These are phyloP conservation scores for Turritis glabra DNA, from an alignment of 345 rosid genomes.

Conservation along the genomic window DNA sequence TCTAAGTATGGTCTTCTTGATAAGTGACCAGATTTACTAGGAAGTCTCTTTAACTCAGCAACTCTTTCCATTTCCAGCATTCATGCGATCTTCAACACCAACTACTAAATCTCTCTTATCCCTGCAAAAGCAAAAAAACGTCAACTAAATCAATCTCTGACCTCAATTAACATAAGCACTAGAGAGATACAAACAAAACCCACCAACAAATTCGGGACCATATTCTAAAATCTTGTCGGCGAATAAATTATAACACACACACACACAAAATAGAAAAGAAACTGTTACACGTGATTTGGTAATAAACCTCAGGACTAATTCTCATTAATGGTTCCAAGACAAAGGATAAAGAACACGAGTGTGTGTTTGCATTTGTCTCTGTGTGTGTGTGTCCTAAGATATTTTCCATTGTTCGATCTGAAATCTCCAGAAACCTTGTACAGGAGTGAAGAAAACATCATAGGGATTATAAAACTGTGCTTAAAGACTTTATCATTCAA, in stretches of 20 bases:
- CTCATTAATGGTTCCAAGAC: background rate
- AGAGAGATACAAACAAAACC: conserved; percentile 17
- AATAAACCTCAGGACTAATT: background rate
- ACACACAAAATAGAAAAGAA: background rate
- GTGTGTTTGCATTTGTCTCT: background rate
- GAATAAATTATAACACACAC: background rate
- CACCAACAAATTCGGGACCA: conserved; percentile 16
- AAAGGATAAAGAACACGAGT: conserved; percentile 13
- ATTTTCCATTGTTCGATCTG: conserved; percentile 16
- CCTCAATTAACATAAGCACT: background rate
- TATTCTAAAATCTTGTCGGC: conserved; percentile 13
- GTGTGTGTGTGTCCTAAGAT: background rate
- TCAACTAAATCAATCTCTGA: conserved; percentile 3
- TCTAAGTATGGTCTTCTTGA: conserved; percentile 37
- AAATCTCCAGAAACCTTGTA: background rate
- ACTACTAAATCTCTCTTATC: conserved; percentile 12
- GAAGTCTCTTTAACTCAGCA: conserved; percentile 56
- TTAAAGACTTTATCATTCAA: background rate
- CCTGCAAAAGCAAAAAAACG: conserved; percentile 1
- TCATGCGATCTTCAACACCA: conserved; percentile 45
- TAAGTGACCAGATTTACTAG: conserved; percentile 52
- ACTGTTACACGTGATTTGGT: conserved; percentile 1
- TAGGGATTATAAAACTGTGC: conserved; percentile 23
- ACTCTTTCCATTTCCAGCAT: conserved; percentile 61
- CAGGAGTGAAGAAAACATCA: conserved; percentile 10